phyloP scores from a whole-genome alignment of 192 early-diverging fungal species.

The Linnemannia zychae region DNA sequence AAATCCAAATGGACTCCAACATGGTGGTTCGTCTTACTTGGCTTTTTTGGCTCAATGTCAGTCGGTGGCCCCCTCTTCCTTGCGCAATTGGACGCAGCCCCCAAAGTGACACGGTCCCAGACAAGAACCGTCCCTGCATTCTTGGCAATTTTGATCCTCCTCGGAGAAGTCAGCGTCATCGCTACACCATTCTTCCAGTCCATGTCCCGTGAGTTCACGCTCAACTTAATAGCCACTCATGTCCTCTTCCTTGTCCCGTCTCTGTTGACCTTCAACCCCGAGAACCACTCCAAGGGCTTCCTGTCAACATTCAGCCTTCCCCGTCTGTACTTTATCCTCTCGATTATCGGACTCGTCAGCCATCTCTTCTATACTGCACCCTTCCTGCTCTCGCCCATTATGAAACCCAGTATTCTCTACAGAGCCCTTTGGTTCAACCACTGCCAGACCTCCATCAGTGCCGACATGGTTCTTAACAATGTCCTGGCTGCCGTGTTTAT shows the following conservation, averaged over 20 bases:
- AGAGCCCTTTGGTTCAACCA: constrained; percentile 45
- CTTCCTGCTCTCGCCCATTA: constrained; percentile 47
- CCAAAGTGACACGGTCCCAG: constrained; percentile 20
- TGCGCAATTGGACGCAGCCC: constrained; percentile 33
- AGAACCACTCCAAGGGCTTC: constrained; percentile 4
- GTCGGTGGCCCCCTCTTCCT: constrained; percentile 52
- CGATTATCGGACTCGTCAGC: constrained; percentile 31
- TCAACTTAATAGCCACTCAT: constrained; percentile 44
- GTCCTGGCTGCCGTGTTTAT: constrained; percentile 38
- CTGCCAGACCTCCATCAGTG: constrained; percentile 55
- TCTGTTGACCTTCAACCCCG: constrained; percentile 39
- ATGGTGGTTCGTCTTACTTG: constrained; percentile 55
- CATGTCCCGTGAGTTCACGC: constrained; percentile 34
- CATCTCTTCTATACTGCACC: constrained; percentile 42
- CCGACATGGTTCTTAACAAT: constrained; percentile 48
- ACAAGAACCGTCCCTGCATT: constrained; percentile 34
- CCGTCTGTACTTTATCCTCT: constrained; percentile 35
- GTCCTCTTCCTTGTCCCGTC: constrained; percentile 44
- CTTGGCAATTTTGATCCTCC: constrained; percentile 35
- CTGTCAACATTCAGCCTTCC: constrained; percentile 33
- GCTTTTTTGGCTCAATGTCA: constrained; percentile 55
- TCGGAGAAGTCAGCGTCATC: constrained; percentile 48
- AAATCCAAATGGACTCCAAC: constrained; percentile 42
- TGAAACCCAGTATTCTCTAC: constrained; percentile 33
- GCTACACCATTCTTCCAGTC: constrained; percentile 35